A percentile compares a stretch with the other conserved stretches of the same genome.
These are phyloP conservation scores for Litchi chinensis DNA, from an alignment of 345 rosid genomes.

Conservation along the genomic window DNA sequence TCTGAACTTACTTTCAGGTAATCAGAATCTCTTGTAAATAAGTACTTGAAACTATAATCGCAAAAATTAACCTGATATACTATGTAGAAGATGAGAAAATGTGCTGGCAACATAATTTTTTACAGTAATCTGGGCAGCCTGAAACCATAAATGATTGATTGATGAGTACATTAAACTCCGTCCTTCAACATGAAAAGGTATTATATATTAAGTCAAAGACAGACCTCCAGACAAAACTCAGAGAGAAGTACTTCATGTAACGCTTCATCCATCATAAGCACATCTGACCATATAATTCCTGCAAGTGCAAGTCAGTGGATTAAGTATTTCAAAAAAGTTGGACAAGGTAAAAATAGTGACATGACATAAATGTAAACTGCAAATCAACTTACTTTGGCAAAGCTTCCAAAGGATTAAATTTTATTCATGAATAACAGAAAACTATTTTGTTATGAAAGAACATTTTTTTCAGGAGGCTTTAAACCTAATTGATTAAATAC, in stretches of 20 bases:
- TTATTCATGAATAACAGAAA: neutral
- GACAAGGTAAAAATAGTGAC: constrained; percentile 18
- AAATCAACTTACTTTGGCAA: constrained; percentile 11
- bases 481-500: neutral
- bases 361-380: constrained; percentile 1
- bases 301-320: constrained; percentile 30
- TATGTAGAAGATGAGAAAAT: constrained; percentile 70
- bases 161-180: constrained; percentile 28
- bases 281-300: constrained; percentile 92
- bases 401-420: constrained; percentile 7
- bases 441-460: neutral
- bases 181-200: neutral
- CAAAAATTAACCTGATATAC: constrained; percentile 73
- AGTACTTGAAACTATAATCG: neutral
- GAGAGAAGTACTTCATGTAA: constrained; percentile 76
- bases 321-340: constrained; percentile 24
- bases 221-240: constrained; percentile 73
- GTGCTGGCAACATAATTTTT: constrained; percentile 64
- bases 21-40: constrained; percentile 10
- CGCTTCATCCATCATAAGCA: constrained; percentile 80
- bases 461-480: neutral
- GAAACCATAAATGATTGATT: constrained; percentile 43
- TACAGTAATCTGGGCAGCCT: constrained; percentile 77
- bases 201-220: constrained; percentile 20
- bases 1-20: constrained; percentile 3